Conservation (phyloP, 306 rosid genomes). For the Gleditsia sinensis region DNA sequence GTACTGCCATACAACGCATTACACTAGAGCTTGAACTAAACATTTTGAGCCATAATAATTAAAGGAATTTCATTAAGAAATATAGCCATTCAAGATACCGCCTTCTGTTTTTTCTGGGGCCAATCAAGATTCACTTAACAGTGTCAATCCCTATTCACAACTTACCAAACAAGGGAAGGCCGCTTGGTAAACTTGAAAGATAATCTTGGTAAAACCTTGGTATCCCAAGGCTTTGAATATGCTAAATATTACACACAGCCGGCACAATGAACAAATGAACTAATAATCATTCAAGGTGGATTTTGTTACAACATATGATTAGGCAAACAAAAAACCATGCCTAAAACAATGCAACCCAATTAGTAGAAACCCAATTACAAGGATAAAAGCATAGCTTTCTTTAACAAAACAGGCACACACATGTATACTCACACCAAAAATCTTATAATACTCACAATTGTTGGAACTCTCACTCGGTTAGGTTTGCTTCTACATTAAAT, state of each 20-base stretch:
- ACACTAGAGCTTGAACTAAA: no score
- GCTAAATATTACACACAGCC: slow-evolving; percentile 22
- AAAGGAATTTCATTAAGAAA: neutral
- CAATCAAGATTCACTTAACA: neutral
- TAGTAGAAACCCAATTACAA: slow-evolving; percentile 64
- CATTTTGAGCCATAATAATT: no score
- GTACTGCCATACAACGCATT: no score
- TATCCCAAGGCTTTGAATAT: slow-evolving; percentile 16
- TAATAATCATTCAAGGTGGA: slow-evolving; percentile 51
- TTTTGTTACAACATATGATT: slow-evolving; percentile 66
- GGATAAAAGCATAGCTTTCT: slow-evolving; percentile 40
- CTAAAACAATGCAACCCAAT: slow-evolving; percentile 84
- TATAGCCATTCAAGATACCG: neutral
- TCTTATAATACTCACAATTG: slow-evolving; percentile 50
- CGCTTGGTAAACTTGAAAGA: neutral
- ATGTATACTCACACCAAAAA: slow-evolving; percentile 55
- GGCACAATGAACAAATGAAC: slow-evolving; percentile 66
- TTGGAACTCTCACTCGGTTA: slow-evolving; percentile 48
- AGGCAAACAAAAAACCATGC: slow-evolving; percentile 95
- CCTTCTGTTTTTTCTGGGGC: neutral
- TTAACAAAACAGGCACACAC: slow-evolving; percentile 54
- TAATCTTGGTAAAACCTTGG: slow-evolving; percentile 16
- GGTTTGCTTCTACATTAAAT: slow-evolving; percentile 67
- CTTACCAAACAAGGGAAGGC: neutral
- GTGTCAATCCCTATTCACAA: neutral